These are phyloP conservation scores for Annulohypoxylon maeteangense DNA, from an alignment of 495 filamentous ascomycete genomes.

Conservation along the genomic window DNA sequence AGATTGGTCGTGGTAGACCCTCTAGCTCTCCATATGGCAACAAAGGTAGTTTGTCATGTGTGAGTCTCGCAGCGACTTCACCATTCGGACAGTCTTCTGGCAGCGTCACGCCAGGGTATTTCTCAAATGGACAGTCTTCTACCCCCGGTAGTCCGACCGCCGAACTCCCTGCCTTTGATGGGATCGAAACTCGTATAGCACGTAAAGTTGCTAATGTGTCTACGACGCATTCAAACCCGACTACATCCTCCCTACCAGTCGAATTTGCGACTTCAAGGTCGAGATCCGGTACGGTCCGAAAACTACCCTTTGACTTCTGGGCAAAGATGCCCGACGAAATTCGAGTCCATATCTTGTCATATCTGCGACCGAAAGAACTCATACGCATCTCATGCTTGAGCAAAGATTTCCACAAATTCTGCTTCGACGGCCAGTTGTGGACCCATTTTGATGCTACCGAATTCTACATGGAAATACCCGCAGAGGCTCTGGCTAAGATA, in stretches of 20 bases:
- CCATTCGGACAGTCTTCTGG: conserved; percentile 57
- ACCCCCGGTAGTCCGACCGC: conserved; percentile 61
- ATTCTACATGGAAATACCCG: conserved; percentile 88
- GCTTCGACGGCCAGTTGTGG: conserved; percentile 97
- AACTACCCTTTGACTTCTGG: conserved; percentile 76
- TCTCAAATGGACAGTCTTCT: conserved; percentile 73
- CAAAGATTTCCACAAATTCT: conserved; percentile 82
- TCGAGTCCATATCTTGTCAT: conserved; percentile 78
- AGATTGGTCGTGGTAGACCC: conserved; percentile 70
- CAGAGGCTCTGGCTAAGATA: conserved; percentile 83
- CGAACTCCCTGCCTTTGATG: conserved; percentile 51
- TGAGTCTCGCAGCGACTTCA: conserved; percentile 74
- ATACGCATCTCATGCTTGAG: conserved; percentile 83
- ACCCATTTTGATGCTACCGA: conserved; percentile 81
- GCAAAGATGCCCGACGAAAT: conserved; percentile 83
- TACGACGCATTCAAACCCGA: conserved; percentile 45
- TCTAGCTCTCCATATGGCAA: conserved; percentile 71
- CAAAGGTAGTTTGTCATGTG: conserved; percentile 76
- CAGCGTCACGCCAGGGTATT: conserved; percentile 64
- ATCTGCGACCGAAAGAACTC: conserved; percentile 82
- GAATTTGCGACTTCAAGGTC: conserved; percentile 59
- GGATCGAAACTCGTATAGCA: conserved; percentile 49
- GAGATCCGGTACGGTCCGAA: conserved; percentile 49
- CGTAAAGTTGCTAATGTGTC: conserved; percentile 49
- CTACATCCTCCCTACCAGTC: conserved; percentile 69